Percentiles rank a stretch among this genome's conserved stretches.
Conservation (phyloP, 1,139 yeast species). For the Wickerhamomyces sp. region DNA sequence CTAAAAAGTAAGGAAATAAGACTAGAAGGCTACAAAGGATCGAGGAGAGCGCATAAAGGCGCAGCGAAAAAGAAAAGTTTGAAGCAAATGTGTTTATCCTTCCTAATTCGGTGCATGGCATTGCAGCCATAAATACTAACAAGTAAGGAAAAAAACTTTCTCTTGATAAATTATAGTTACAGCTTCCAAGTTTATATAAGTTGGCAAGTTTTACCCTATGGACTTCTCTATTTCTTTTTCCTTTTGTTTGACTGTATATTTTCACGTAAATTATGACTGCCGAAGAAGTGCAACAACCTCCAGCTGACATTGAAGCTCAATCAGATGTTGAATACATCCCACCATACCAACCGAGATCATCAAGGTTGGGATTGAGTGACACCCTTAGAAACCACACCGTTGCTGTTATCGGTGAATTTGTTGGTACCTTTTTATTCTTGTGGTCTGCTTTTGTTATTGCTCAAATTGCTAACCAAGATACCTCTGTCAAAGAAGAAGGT, state of each 20-base stretch:
- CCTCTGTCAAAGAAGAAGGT: conserved; percentile 35
- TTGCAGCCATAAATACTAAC: not conserved
- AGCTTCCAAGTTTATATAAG: no score
- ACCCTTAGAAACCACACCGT: conserved; percentile 44
- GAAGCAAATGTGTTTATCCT: not conserved
- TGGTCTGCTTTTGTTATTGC: conserved; percentile 84
- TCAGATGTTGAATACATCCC: conserved; percentile 30
- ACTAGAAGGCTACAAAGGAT: no score
- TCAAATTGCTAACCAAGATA: conserved; percentile 73
- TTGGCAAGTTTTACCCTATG: no score
- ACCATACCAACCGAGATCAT: conserved; percentile 28
- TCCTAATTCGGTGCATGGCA: not conserved
- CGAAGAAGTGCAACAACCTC: conserved; percentile 25
- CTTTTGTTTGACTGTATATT: no score
- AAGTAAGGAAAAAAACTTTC: no score
- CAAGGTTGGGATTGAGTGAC: conserved; percentile 33
- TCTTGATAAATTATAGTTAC: no score
- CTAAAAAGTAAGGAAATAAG: no score
- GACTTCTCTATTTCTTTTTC: no score
- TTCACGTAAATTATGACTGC: no score
- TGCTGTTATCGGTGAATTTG: conserved; percentile 63
- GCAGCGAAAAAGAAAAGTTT: not conserved
- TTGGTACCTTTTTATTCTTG: conserved; percentile 81
- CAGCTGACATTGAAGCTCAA: conserved; percentile 15
- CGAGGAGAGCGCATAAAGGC: no score